Percentiles rank a stretch among this genome's conserved stretches.
These are phyloP conservation scores for Taphrina populina DNA, from an alignment of 1,139 yeast genomes.

Conservation along the genomic window DNA sequence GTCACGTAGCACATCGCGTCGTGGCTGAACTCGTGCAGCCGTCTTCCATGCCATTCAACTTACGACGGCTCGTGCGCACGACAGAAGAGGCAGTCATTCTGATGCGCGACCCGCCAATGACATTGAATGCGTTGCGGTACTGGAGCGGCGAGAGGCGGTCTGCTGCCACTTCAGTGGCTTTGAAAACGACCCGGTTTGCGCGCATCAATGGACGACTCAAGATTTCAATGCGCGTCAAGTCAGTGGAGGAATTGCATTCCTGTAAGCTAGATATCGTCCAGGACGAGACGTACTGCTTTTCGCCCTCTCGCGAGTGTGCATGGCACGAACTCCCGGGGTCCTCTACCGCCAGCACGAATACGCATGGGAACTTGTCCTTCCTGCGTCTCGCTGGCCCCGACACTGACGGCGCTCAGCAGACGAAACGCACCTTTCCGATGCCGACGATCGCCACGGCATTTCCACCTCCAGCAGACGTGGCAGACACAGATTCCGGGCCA, in stretches of 20 bases:
- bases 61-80: not conserved
- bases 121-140: constrained; percentile 19
- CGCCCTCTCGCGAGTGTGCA: constrained; percentile 5
- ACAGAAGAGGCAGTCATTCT: constrained; percentile 8
- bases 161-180: constrained; percentile 26
- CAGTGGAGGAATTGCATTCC: constrained; percentile 13
- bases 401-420: constrained; percentile 6
- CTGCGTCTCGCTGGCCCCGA: too few species aligned
- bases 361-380: not conserved
- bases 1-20: constrained; percentile 17
- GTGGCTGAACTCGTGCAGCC: constrained; percentile 1
- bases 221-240: constrained; percentile 26
- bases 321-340: constrained; percentile 25
- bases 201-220: constrained; percentile 18
- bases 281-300: constrained; percentile 15
- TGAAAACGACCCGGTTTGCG: constrained; percentile 22
- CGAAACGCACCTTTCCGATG: constrained; percentile 22
- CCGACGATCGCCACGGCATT: constrained; percentile 26
- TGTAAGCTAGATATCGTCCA: constrained; percentile 26
- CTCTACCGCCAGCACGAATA: not conserved
- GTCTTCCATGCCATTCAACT: constrained; percentile 8
- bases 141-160: constrained; percentile 29
- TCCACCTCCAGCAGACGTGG: constrained; percentile 13
- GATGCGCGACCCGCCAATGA: constrained; percentile 14
- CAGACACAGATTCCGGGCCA: not conserved